Conservation (phyloP, 805 yeast genomes). For the Kodamaea laetipori region DNA sequence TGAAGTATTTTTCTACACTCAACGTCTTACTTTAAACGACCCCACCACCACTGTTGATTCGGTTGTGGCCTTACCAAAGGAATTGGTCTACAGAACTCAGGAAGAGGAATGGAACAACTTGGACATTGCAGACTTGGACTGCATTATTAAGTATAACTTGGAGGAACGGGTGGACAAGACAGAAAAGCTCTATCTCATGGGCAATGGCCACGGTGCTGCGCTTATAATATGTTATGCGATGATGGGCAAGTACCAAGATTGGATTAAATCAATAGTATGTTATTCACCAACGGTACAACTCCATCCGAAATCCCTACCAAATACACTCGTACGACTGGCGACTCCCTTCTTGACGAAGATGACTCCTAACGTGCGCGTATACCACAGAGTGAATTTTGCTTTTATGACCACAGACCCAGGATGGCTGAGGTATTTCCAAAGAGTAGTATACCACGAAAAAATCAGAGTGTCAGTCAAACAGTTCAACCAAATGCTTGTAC, state of each 20-base stretch:
- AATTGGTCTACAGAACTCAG: not conserved
- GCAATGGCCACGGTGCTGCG: conserved; percentile 10
- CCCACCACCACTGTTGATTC: conserved; percentile 7
- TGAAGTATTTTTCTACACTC: conserved; percentile 10
- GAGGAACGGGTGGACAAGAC: conserved; percentile 10
- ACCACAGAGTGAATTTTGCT: conserved; percentile 8
- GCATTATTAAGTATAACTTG: conserved; percentile 9
- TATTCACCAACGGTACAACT: conserved; percentile 7
- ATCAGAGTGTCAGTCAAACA: conserved; percentile 11
- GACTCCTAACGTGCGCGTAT: conserved; percentile 11
- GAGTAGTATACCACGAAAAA: conserved; percentile 8
- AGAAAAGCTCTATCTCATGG: conserved; percentile 12
- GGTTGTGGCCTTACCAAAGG: conserved; percentile 6
- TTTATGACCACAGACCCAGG: conserved; percentile 12
- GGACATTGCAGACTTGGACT: conserved; percentile 11
- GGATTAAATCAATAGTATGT: conserved; percentile 7
- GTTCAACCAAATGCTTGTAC: conserved; percentile 12
- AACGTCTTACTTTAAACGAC: conserved; percentile 7
- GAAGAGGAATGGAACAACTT: conserved; percentile 8
- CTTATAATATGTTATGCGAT: conserved; percentile 10
- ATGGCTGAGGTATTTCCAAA: conserved; percentile 8
- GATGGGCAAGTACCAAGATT: conserved; percentile 13
- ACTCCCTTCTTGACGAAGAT: conserved; percentile 9
- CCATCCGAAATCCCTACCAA: conserved; percentile 7
- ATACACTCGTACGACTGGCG: conserved; percentile 3